Evolutionary conservation across 2,329 filamentous ascomycete species (phyloP).

Genomic region (Pseudogymnoascus sp.): DNA sequence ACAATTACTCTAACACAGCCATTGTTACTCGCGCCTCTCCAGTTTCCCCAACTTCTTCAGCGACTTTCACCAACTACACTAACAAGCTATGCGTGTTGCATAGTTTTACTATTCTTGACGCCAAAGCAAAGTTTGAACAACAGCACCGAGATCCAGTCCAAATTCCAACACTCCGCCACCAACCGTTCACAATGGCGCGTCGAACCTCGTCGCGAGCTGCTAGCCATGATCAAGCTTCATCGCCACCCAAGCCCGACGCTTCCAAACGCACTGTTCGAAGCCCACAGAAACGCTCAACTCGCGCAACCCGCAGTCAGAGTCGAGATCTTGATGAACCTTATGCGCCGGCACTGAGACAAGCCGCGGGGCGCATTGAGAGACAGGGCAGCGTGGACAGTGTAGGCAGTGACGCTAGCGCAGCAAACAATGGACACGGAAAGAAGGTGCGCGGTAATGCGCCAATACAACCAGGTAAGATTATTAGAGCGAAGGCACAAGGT

Average conservation of each 20-base stretch:
- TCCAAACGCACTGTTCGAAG: conserved; percentile 14
- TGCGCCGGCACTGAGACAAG: conserved; percentile 8
- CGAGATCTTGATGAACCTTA: conserved; percentile 25
- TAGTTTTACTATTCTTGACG: not conserved
- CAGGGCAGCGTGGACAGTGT: conserved; percentile 21
- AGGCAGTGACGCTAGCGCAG: conserved; percentile 16
- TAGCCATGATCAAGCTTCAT: conserved; percentile 21
- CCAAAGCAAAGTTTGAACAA: not conserved
- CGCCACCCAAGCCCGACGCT: conserved; percentile 18
- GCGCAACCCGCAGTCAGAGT: conserved; percentile 33
- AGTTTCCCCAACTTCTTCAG: not conserved
- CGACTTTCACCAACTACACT: not conserved
- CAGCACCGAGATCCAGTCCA: not conserved
- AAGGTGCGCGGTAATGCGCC: conserved; percentile 14
- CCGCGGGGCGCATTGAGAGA: conserved; percentile 10
- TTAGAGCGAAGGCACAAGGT: not conserved
- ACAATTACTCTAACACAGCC: not conserved
- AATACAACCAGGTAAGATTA: conserved; percentile 15
- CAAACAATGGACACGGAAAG: conserved; percentile 15
- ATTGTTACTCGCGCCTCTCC: not conserved
- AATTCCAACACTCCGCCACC: not conserved
- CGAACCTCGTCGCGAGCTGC: conserved; percentile 19
- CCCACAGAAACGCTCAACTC: conserved; percentile 16
- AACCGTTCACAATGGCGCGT: not conserved
- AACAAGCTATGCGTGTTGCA: not conserved